phyloP scores from a whole-genome alignment of 495 filamentous ascomycete genomes.

The Tetracladium marchalianum region DNA sequence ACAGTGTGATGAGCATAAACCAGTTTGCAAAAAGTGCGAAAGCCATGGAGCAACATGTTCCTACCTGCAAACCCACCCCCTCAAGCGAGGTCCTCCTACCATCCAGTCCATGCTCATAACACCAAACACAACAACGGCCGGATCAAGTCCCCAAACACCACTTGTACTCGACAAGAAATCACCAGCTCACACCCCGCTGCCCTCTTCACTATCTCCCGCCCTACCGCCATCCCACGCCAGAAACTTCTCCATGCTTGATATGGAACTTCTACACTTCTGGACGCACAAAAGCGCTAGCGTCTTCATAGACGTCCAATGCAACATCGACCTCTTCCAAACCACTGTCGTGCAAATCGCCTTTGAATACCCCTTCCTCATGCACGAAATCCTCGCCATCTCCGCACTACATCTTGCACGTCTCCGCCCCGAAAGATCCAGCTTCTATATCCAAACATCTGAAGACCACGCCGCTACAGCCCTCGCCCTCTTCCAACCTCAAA shows the following conservation, averaged over 20 bases:
- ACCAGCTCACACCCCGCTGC: background rate
- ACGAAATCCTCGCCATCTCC: conserved; percentile 41
- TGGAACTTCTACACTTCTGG: conserved; percentile 39
- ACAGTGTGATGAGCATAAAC: conserved; percentile 54
- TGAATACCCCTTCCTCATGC: conserved; percentile 19
- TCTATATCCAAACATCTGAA: conserved; percentile 13
- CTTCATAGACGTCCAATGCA: conserved; percentile 35
- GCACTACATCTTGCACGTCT: conserved; percentile 37
- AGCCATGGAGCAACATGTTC: conserved; percentile 50
- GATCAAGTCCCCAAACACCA: conserved; percentile 6
- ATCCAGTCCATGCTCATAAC: conserved; percentile 8
- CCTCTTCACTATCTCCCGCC: background rate
- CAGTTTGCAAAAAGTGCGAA: conserved; percentile 47
- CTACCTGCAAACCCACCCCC: conserved; percentile 36
- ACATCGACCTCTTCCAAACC: conserved; percentile 27
- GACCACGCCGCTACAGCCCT: conserved; percentile 6
- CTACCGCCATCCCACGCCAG: conserved; percentile 14
- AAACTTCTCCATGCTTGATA: conserved; percentile 31
- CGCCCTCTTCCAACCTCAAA: conserved; percentile 12
- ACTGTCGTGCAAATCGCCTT: conserved; percentile 32
- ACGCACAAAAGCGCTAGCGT: conserved; percentile 31
- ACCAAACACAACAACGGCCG: background rate
- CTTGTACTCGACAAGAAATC: background rate
- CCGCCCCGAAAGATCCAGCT: conserved; percentile 20
- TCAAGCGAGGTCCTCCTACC: conserved; percentile 10